A percentile compares a stretch with the other conserved stretches of the same genome.
These are phyloP conservation scores for Plantago coronopus DNA, from an alignment of 305 asterid genomes.

Conservation along the genomic window DNA sequence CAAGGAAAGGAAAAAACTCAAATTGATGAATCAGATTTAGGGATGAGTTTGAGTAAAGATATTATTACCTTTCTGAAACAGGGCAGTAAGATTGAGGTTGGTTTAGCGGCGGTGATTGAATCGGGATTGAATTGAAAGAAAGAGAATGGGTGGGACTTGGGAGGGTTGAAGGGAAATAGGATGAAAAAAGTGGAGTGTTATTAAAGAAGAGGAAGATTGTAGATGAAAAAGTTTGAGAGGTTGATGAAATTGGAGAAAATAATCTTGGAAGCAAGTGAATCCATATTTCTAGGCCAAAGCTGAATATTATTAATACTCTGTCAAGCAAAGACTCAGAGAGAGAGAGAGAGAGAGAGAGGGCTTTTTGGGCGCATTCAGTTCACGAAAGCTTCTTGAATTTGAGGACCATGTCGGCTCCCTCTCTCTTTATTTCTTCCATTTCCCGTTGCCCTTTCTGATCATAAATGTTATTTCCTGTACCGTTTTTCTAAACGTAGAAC, in stretches of 20 bases:
- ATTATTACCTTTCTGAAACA: no score
- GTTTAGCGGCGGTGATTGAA: no score
- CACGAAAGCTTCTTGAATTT: conserved; percentile 21
- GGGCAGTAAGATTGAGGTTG: no score
- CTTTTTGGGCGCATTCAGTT: conserved; percentile 39
- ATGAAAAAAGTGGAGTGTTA: not conserved
- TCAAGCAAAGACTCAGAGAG: conserved; percentile 14
- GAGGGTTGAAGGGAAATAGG: conserved; percentile 16
- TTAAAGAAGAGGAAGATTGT: conserved; percentile 30
- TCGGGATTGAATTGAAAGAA: conserved; percentile 1
- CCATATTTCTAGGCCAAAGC: conserved; percentile 32
- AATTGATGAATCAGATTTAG: not conserved
- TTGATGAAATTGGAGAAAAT: conserved; percentile 27
- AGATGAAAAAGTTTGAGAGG: conserved; percentile 27
- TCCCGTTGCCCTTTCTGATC: not conserved
- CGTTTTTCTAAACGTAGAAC: no score
- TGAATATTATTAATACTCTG: conserved; percentile 15
- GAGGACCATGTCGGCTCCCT: conserved; percentile 26
- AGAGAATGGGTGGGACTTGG: no score
- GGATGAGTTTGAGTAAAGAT: no score
- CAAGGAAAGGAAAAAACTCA: not conserved
- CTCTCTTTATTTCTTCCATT: not conserved
- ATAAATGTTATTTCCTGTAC: no score
- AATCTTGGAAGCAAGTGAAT: conserved; percentile 28
- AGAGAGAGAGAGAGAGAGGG: conserved; percentile 19